Evolutionary conservation across 495 filamentous ascomycete genomes (phyloP).

Genomic region (Astrocystis sublimbata): DNA sequence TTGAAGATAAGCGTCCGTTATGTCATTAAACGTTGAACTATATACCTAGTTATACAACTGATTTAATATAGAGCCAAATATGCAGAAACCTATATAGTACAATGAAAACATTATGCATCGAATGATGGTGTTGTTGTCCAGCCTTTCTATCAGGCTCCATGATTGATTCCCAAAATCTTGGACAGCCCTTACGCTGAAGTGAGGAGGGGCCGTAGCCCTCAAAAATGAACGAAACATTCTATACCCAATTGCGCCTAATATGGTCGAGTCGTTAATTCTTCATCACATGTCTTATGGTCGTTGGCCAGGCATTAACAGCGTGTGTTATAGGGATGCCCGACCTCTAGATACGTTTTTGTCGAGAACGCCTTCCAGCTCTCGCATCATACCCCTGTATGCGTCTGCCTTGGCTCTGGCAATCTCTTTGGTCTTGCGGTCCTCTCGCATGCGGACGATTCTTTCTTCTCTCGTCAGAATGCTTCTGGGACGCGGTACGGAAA

Average conservation of each 20-base stretch:
- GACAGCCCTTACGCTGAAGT: constrained; percentile 1
- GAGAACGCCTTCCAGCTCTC: constrained; percentile 60
- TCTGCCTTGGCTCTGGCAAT: constrained; percentile 68
- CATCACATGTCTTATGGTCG: constrained; percentile 13
- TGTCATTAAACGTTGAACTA: background rate
- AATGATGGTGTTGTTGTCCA: constrained; percentile 5
- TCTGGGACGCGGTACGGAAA: constrained; percentile 74
- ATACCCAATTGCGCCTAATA: constrained; percentile 16
- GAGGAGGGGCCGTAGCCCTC: constrained; percentile 1
- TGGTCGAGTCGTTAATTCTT: constrained; percentile 19
- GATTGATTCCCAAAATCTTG: constrained; percentile 8
- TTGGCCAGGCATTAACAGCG: background rate
- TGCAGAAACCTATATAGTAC: background rate
- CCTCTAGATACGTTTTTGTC: constrained; percentile 27
- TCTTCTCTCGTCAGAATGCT: constrained; percentile 82
- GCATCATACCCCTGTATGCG: constrained; percentile 83
- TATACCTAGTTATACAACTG: background rate
- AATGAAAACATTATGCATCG: constrained; percentile 6
- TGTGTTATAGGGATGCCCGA: constrained; percentile 30
- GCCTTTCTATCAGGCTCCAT: background rate
- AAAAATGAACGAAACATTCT: background rate
- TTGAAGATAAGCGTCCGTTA: background rate
- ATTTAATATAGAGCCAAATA: background rate
- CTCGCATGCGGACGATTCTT: constrained; percentile 82
- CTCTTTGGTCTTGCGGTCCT: constrained; percentile 74